Evolutionary conservation across 495 filamentous ascomycete species (phyloP).

Genomic region (Physcia stellaris): DNA sequence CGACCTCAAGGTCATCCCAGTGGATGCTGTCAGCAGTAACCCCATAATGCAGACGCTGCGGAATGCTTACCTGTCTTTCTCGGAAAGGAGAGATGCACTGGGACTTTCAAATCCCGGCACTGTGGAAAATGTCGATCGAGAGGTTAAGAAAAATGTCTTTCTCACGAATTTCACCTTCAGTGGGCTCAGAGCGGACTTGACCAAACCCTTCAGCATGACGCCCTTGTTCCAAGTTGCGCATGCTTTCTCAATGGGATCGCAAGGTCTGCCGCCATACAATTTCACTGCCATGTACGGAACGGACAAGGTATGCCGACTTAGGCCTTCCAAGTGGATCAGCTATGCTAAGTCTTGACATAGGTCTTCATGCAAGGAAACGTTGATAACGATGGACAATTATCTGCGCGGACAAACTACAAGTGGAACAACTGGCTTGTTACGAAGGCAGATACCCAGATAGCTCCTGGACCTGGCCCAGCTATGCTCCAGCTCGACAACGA

Average conservation of each 20-base stretch:
- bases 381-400: constrained; percentile 75
- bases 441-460: constrained; percentile 73
- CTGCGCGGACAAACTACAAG: constrained; percentile 78
- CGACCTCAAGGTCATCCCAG: constrained; percentile 30
- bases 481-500: constrained; percentile 88
- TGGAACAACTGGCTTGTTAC: constrained; percentile 64
- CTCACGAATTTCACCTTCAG: constrained; percentile 91
- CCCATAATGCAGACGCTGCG: constrained; percentile 50
- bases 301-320: constrained; percentile 53
- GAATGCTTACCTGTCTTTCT: constrained; percentile 73
- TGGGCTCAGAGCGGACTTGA: constrained; percentile 87
- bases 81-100: constrained; percentile 69
- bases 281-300: constrained; percentile 90
- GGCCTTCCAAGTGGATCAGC: background rate
- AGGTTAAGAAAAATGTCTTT: constrained; percentile 90
- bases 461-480: constrained; percentile 52
- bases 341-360: constrained; percentile 29
- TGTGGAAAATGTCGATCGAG: constrained; percentile 78
- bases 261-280: constrained; percentile 79
- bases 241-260: constrained; percentile 81
- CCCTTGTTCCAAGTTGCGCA: constrained; percentile 97
- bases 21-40: constrained; percentile 56
- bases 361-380: constrained; percentile 90
- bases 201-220: constrained; percentile 82
- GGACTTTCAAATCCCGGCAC: constrained; percentile 85